A percentile compares a stretch with the other conserved stretches of the same genome.
These are phyloP conservation scores for Chaetomium tenue DNA, from an alignment of 495 filamentous ascomycete genomes.

Conservation along the genomic window DNA sequence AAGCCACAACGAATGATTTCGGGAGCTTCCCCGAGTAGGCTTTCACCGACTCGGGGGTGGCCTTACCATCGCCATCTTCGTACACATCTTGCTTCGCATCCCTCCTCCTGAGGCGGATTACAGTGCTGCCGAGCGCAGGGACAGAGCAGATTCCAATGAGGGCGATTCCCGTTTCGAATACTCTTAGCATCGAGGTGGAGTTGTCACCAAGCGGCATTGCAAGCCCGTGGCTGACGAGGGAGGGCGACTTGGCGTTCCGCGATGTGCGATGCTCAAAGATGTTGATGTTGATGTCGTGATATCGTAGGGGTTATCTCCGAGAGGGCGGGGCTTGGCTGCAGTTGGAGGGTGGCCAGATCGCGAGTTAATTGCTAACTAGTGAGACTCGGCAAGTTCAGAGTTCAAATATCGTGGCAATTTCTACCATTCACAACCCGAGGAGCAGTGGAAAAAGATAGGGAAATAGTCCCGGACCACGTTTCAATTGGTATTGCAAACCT, in stretches of 20 bases:
- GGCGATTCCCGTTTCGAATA: constrained; percentile 37
- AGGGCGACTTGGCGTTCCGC: neutral
- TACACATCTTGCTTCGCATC: constrained; percentile 46
- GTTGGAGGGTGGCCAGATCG: too few species aligned
- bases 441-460: neutral
- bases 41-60: constrained; percentile 55
- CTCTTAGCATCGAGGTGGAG: constrained; percentile 32
- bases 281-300: too few species aligned
- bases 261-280: neutral
- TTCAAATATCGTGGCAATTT: neutral
- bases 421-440: neutral
- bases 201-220: constrained; percentile 36
- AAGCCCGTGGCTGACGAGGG: neutral
- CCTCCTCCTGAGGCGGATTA: constrained; percentile 32
- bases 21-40: constrained; percentile 52
- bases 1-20: constrained; percentile 46
- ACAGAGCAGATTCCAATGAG: constrained; percentile 40
- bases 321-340: neutral
- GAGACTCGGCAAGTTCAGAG: neutral
- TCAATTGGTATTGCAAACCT: constrained; percentile 1
- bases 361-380: too few species aligned
- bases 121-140: constrained; percentile 37
- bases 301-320: constrained; percentile 5
- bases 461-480: neutral
- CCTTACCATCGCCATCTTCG: constrained; percentile 62